Evolutionary conservation across 768 basidiomycete genomes (phyloP).

Genomic region (Tylopilus felleus): DNA sequence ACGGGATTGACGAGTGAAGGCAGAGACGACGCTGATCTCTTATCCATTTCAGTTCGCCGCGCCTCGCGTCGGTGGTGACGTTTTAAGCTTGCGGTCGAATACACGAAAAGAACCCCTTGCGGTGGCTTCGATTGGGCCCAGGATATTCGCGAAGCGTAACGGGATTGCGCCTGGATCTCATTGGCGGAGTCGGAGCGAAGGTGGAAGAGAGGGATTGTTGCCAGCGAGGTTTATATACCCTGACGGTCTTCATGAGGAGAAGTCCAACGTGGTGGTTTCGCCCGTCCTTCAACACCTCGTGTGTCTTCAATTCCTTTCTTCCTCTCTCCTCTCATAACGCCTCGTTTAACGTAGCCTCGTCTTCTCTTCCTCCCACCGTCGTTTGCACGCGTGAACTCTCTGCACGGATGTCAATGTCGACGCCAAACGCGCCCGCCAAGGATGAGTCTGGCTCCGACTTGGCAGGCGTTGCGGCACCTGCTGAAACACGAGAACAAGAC

Average conservation of each 20-base stretch:
- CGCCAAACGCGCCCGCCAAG: slow-evolving; percentile 4
- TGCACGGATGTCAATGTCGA: slow-evolving; percentile 16
- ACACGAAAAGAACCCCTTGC: background rate
- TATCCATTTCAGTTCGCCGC: slow-evolving; percentile 1
- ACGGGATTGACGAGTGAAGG: background rate
- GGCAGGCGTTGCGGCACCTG: background rate
- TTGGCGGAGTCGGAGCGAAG: slow-evolving; percentile 24
- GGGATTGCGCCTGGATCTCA: slow-evolving; percentile 15
- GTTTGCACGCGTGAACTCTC: background rate
- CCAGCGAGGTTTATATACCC: slow-evolving; percentile 21
- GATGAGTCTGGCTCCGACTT: background rate
- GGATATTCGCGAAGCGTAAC: slow-evolving; percentile 9
- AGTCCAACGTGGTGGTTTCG: background rate
- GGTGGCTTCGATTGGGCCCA: slow-evolving; percentile 13
- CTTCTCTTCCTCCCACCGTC: background rate
- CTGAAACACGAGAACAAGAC: background rate
- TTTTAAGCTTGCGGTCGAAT: background rate
- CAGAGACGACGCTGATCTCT: background rate
- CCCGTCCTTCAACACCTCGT: background rate
- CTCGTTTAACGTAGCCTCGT: background rate
- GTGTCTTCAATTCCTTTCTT: background rate
- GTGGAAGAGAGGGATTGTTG: slow-evolving; percentile 3
- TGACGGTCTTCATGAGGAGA: slow-evolving; percentile 5
- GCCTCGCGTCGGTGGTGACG: slow-evolving; percentile 2
- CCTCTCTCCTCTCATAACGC: background rate